Percentiles rank a stretch among this genome's conserved stretches.
Evolutionary conservation across 495 filamentous ascomycete species (phyloP).

Genomic region (Talaromyces wortmannii): DNA sequence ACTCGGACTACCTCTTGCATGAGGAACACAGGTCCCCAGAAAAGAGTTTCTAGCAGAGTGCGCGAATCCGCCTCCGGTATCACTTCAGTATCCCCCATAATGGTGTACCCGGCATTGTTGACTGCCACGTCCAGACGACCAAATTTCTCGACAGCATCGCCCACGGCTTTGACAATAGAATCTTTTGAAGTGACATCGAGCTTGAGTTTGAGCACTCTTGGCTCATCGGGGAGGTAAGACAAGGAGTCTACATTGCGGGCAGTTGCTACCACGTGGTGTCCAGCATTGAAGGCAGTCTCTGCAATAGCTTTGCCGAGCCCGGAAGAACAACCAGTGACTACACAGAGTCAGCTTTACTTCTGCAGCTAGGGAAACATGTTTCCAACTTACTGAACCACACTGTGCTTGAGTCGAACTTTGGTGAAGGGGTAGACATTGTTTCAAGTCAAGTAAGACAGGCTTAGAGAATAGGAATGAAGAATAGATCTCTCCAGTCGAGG

Average conservation of each 20-base stretch:
- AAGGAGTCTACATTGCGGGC: constrained; percentile 28
- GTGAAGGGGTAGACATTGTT: not conserved
- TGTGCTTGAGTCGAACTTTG: not conserved
- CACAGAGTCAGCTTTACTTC: not conserved
- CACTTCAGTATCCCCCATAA: constrained; percentile 38
- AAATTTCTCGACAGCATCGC: constrained; percentile 17
- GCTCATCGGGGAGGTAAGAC: constrained; percentile 20
- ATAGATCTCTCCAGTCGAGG: not conserved
- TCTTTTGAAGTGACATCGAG: constrained; percentile 33
- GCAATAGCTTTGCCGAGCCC: constrained; percentile 36
- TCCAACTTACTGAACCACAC: not conserved
- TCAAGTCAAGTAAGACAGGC: not conserved
- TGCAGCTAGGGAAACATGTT: not conserved
- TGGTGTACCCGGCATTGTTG: constrained; percentile 44
- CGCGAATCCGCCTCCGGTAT: constrained; percentile 27
- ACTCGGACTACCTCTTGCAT: constrained; percentile 35
- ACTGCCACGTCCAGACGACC: constrained; percentile 44
- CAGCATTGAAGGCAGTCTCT: constrained; percentile 21
- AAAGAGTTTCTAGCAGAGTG: constrained; percentile 41
- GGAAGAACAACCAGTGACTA: constrained; percentile 19
- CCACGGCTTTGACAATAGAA: constrained; percentile 23
- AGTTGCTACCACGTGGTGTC: constrained; percentile 42
- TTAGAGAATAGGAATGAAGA: not conserved
- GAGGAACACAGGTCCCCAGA: constrained; percentile 42
- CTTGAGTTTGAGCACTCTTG: constrained; percentile 24